Conservation (phyloP, 108 stramenopile genomes). For the Mayamaea pseudoterrestris region DNA sequence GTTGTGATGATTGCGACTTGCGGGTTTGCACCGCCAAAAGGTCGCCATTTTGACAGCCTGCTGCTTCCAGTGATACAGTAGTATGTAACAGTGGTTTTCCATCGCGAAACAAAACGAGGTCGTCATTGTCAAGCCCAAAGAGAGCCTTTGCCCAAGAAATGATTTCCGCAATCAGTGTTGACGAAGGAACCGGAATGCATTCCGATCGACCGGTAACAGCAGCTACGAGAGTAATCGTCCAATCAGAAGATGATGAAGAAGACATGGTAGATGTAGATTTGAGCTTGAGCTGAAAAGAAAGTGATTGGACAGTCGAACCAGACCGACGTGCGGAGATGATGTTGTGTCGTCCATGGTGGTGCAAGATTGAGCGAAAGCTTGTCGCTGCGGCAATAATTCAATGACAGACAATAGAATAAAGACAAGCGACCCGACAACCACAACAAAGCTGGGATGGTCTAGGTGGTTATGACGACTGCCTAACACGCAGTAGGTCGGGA, state of each 20-base stretch:
- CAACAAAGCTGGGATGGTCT: constrained; percentile 77
- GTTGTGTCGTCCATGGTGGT: no score
- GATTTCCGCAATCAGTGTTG: constrained; percentile 35
- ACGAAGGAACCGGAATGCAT: constrained; percentile 16
- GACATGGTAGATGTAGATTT: constrained; percentile 6
- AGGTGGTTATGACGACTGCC: constrained; percentile 86
- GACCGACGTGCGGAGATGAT: no score
- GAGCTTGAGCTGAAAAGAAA: no score
- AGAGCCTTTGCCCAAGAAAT: constrained; percentile 38
- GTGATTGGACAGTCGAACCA: no score
- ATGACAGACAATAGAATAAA: no score
- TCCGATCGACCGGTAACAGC: constrained; percentile 21
- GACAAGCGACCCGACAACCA: no score
- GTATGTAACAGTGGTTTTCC: constrained; percentile 12
- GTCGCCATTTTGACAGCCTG: constrained; percentile 41
- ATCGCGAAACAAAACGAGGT: constrained; percentile 24
- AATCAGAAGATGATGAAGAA: not conserved
- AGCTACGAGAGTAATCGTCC: constrained; percentile 1
- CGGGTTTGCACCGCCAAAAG: constrained; percentile 29
- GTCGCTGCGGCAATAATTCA: no score
- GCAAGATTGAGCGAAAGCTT: no score
- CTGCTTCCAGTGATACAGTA: constrained; percentile 12
- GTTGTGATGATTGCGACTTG: no score
- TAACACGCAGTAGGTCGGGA: constrained; percentile 80
- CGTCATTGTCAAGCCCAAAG: constrained; percentile 26